Evolutionary conservation across 108 stramenopile species (phyloP).

Genomic region (Bacterosira constricta): DNA sequence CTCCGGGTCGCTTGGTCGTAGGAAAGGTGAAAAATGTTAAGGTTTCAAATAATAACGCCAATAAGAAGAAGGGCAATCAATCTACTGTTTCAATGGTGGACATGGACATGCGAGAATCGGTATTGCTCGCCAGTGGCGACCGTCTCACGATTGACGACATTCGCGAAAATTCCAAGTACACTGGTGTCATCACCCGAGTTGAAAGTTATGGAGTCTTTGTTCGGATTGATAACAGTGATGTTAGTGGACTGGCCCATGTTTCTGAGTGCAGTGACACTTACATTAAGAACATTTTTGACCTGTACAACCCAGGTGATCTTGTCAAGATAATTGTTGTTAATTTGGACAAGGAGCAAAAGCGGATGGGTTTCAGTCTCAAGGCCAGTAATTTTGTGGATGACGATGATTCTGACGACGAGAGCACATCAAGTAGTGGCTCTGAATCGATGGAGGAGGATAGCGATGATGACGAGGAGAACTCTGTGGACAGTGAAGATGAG

Average conservation of each 20-base stretch:
- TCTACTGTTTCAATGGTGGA: constrained; percentile 48
- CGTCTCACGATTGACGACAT: constrained; percentile 76
- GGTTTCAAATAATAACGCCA: constrained; percentile 25
- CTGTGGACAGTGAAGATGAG: constrained; percentile 51
- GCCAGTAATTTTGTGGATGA: constrained; percentile 91
- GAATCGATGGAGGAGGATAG: constrained; percentile 52
- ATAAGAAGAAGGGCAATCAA: constrained; percentile 21
- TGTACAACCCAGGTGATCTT: constrained; percentile 92
- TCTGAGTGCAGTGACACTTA: constrained; percentile 89
- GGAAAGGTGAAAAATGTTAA: constrained; percentile 81
- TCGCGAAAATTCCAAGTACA: constrained; percentile 74
- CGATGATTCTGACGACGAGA: constrained; percentile 56
- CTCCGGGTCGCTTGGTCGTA: constrained; percentile 88
- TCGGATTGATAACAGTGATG: constrained; percentile 82
- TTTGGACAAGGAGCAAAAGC: constrained; percentile 67
- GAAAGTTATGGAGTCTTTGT: constrained; percentile 94
- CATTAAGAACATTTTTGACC: constrained; percentile 69
- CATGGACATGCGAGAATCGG: constrained; percentile 82
- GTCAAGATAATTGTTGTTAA: constrained; percentile 93
- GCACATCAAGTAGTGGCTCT: constrained; percentile 7
- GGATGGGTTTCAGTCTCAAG: constrained; percentile 87
- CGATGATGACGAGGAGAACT: constrained; percentile 29
- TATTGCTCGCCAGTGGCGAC: constrained; percentile 62
- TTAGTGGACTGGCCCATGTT: constrained; percentile 91
- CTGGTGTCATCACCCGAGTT: constrained; percentile 84